Base-by-base conservation (phyloP, 2,329 filamentous ascomycete species). In the Penicillium sp. region DNA sequence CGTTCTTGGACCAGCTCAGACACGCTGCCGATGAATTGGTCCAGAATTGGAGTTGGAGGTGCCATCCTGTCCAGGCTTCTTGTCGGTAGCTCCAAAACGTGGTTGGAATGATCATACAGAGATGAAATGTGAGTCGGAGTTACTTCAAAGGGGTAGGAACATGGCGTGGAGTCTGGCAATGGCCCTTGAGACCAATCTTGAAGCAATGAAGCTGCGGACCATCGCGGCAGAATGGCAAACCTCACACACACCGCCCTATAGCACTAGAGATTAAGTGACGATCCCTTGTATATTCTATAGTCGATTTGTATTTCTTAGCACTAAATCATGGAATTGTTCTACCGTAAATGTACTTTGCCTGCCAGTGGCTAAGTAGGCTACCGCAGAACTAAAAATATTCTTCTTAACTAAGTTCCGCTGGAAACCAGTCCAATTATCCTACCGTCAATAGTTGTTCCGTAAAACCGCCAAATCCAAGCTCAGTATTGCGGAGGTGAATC, bases 11-110 rank as follows among this genome's bases (percentile, higher is more conserved):
- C 80, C 56, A 89, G 82, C 21, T 77, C 77, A 52, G 84, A 82
- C 53, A 93, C 83, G 53, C 84, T 84, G 11, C 76, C 74, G 52
- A 93, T 83, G 70, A 93, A 95, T 63, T 88, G 80, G 63, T 86
- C 80, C 22, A 90, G 76, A 44, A 89, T 82, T 37, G 86, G 80
- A 75, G 90, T 90, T 19, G 63, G 64, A 24, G 54, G 51, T 22
- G 68, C 57, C 68, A 71, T 66, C 11, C 19, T 48, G 19, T 5
- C 29, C 29, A 48, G 37, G 19, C 9, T 16, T n/a, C 16, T 10
- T 33, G 9, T 3, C 10, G 5, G n/a, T 19, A 39, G 35, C 35
- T 39, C 9, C n/a, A 19, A 19, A n/a, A 11, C 35, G 35, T 39
- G 16, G 8, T 37, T n/a, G 14, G 16, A 1, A 29, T n/a, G 33